Conservation (phyloP, 176 grass and related monocot species). For the Microstegium vimineum region DNA sequence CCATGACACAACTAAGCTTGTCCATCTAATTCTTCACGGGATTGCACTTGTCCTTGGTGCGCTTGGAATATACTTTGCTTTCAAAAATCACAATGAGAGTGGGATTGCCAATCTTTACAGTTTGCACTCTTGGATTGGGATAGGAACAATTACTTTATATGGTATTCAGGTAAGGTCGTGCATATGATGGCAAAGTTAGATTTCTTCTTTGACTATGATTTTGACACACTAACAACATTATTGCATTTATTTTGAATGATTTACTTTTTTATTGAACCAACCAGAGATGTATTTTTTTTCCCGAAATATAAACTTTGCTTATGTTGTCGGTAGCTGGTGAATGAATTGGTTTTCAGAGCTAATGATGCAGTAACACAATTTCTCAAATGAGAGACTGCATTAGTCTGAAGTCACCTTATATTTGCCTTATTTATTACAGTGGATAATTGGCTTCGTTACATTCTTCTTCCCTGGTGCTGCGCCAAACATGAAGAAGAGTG, state of each 20-base stretch:
- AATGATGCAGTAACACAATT: not conserved
- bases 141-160: constrained; percentile 71
- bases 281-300: not conserved
- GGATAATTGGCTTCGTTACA: constrained; percentile 69
- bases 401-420: constrained; percentile 15
- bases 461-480: constrained; percentile 71
- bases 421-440: constrained; percentile 48
- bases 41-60: constrained; percentile 66
- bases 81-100: constrained; percentile 91
- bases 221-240: not conserved
- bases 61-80: constrained; percentile 80
- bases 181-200: not conserved
- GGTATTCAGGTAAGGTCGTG: constrained; percentile 65
- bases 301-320: not conserved
- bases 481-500: constrained; percentile 39
- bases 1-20: constrained; percentile 54
- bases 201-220: not conserved
- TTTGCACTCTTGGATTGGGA: constrained; percentile 85
- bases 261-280: not conserved
- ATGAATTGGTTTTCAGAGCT: not conserved
- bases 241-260: not conserved
- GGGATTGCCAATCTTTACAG: constrained; percentile 86
- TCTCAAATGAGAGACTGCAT: not conserved
- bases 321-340: not conserved
- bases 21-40: constrained; percentile 73